phyloP scores from a whole-genome alignment of 1,284 basidiomycete species.

The Malassezia arunalokei region DNA sequence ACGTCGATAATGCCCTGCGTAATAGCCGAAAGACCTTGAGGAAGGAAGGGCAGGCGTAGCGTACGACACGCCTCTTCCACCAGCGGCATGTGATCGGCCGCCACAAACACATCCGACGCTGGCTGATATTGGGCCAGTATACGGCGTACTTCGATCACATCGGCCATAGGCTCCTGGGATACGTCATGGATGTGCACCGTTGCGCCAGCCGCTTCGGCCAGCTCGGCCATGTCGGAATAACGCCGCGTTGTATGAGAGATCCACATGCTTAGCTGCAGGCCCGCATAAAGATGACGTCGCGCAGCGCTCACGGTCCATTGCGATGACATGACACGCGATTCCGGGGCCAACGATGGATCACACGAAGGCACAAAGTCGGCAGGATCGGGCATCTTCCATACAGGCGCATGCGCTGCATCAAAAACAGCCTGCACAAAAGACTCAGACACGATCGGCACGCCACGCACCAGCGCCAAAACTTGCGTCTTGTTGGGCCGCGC shows the following conservation, averaged over 20 bases:
- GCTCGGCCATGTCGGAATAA: conserved; percentile 5
- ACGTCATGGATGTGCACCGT: conserved; percentile 4
- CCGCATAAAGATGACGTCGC: conserved; percentile 1
- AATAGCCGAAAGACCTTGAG: conserved; percentile 1
- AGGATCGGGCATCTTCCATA: background rate
- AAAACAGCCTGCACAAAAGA: background rate
- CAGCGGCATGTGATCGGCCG: background rate
- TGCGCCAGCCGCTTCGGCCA: conserved; percentile 9
- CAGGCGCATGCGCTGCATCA: background rate
- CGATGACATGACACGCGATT: background rate
- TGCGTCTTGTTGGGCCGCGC: conserved; percentile 11
- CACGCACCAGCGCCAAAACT: conserved; percentile 10
- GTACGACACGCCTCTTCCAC: background rate
- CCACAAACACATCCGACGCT: background rate
- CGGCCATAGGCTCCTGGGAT: background rate
- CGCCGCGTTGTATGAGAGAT: background rate
- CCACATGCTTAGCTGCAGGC: background rate
- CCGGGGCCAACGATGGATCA: conserved; percentile 1
- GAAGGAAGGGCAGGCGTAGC: background rate
- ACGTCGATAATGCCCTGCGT: conserved; percentile 7
- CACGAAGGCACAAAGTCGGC: background rate
- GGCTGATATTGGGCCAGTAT: background rate
- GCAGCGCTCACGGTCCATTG: background rate
- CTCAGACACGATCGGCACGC: conserved; percentile 1
- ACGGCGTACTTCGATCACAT: background rate